phyloP scores from a whole-genome alignment of 1,284 basidiomycete species.

The Leccinum fallax region DNA sequence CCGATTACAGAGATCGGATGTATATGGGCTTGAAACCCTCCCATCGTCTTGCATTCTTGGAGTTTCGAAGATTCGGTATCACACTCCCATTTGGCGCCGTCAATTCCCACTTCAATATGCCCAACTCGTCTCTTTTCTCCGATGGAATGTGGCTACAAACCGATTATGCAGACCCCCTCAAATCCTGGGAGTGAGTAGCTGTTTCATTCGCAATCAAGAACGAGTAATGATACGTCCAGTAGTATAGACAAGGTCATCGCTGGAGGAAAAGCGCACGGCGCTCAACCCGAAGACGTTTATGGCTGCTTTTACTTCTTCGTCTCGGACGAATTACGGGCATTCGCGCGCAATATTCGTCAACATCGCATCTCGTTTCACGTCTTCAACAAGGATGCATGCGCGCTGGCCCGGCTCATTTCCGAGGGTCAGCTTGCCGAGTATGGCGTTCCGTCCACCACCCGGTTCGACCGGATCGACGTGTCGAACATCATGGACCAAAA shows the following conservation, averaged over 20 bases:
- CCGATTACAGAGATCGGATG: constrained; percentile 39
- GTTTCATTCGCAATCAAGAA: not conserved
- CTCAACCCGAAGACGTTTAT: constrained; percentile 43
- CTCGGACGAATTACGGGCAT: constrained; percentile 39
- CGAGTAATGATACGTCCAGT: constrained; percentile 6
- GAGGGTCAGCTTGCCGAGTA: not conserved
- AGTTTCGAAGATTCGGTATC: constrained; percentile 43
- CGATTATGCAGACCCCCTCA: constrained; percentile 43
- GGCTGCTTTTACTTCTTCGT: constrained; percentile 51
- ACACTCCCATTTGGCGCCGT: constrained; percentile 47
- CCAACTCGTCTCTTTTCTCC: constrained; percentile 44
- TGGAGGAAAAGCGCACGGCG: constrained; percentile 39
- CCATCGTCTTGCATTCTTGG: constrained; percentile 43
- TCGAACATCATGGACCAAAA: constrained; percentile 48
- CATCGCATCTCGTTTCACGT: constrained; percentile 37
- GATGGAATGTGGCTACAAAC: constrained; percentile 39
- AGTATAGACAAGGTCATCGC: constrained; percentile 30
- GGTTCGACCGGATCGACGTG: constrained; percentile 48
- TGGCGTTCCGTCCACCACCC: constrained; percentile 5
- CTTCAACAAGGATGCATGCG: constrained; percentile 4
- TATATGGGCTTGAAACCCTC: constrained; percentile 39
- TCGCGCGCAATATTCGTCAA: constrained; percentile 36
- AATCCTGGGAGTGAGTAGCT: constrained; percentile 44
- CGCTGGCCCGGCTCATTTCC: not conserved
- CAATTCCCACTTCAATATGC: constrained; percentile 39